A percentile compares a stretch with the other conserved stretches of the same genome.
Evolutionary conservation across 139 green algal genomes (phyloP).

Genomic region (Closterium sp.): DNA sequence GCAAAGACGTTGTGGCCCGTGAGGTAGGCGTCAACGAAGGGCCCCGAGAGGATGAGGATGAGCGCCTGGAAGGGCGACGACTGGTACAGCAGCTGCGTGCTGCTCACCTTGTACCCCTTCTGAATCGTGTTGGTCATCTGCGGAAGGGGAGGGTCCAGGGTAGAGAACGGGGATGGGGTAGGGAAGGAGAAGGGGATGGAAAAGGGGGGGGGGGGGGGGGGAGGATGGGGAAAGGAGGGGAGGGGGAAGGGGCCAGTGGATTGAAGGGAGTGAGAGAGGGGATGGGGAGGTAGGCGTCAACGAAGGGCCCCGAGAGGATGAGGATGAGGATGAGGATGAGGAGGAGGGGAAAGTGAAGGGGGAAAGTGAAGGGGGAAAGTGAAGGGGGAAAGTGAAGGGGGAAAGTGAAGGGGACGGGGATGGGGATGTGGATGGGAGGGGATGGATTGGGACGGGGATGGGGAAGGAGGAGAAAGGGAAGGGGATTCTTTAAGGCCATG

Average conservation of each 20-base stretch:
- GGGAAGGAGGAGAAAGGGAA: not conserved
- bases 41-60: conserved; percentile 50
- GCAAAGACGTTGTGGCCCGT: conserved; percentile 47
- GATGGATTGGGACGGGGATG: not conserved
- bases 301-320: conserved; percentile 41
- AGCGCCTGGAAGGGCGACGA: conserved; percentile 51
- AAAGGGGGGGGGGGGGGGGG: no score
- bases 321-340: conserved; percentile 21
- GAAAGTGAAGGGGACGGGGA: no score
- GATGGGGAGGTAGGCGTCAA: conserved; percentile 54
- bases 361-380: no score
- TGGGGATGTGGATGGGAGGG: not conserved
- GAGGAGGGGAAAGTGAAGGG: no score
- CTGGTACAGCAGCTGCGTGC: conserved; percentile 60
- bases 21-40: conserved; percentile 49
- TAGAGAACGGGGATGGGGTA: no score
- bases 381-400: not conserved
- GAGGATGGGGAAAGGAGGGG: no score
- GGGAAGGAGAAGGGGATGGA: no score
- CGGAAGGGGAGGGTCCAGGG: not conserved
- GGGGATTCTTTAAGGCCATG: not conserved
- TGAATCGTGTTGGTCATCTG: conserved; percentile 61
- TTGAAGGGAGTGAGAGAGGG: no score
- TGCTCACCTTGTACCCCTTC: conserved; percentile 46
- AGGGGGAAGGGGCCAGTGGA: no score